Percentiles rank a stretch among this genome's conserved stretches.
Conservation (phyloP, 768 basidiomycete species). For the Panellus pusillus region DNA sequence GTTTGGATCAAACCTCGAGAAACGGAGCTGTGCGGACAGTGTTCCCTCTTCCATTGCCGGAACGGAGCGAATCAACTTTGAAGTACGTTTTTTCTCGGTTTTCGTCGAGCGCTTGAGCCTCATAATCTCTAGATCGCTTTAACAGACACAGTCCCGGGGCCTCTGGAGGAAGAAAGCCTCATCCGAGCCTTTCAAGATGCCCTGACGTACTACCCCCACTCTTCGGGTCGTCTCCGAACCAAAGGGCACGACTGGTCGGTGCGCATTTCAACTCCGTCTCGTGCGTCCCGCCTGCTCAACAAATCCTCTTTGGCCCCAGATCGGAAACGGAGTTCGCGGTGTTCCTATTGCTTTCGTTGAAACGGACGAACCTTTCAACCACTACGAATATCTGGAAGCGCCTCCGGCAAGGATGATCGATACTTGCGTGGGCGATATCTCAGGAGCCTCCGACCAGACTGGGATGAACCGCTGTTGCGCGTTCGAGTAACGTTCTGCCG, state of each 20-base stretch:
- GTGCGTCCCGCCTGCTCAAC: not conserved
- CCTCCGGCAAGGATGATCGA: not conserved
- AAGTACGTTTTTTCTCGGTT: not conserved
- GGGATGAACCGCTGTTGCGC: not conserved
- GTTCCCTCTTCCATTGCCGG: not conserved
- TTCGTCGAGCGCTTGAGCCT: no score
- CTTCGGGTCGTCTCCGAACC: not conserved
- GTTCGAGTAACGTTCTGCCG: not conserved
- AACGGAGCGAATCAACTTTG: not conserved
- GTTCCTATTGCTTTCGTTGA: not conserved
- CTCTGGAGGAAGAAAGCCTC: not conserved
- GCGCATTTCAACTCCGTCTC: not conserved
- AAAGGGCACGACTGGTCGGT: not conserved
- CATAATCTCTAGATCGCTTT: not conserved
- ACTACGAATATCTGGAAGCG: not conserved
- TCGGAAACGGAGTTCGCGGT: not conserved
- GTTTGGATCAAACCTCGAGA: no score
- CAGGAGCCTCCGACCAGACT: not conserved
- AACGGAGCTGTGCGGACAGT: not conserved
- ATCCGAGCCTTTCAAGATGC: not conserved
- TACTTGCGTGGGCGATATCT: not conserved
- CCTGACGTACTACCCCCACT: not conserved
- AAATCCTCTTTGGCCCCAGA: not conserved
- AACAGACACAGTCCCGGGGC: not conserved
- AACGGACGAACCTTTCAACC: not conserved